These are phyloP conservation scores for Salvia splendens DNA, from an alignment of 257 asterid species.

Conservation along the genomic window DNA sequence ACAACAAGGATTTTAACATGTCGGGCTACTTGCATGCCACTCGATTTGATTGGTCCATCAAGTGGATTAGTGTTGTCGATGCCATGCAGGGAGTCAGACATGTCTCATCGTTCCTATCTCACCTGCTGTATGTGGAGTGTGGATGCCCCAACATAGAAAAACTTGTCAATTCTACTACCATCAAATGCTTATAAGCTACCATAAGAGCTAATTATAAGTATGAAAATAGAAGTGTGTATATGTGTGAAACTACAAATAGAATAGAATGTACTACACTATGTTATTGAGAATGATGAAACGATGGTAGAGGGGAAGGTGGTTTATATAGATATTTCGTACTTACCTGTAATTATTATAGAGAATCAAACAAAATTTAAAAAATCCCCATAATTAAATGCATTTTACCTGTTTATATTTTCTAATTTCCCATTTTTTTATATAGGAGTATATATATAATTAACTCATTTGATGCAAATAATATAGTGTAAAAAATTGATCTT, in stretches of 20 bases:
- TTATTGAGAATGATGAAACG: no score
- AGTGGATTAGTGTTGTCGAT: conserved; percentile 8
- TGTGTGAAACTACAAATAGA: no score
- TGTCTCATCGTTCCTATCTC: conserved; percentile 12
- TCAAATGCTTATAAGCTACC: no score
- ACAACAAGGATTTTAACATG: conserved; percentile 2
- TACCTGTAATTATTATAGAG: no score
- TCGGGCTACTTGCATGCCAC: conserved; percentile 32
- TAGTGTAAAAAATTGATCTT: neutral
- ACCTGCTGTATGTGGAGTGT: neutral
- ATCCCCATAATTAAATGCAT: no score
- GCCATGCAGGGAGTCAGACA: conserved; percentile 5
- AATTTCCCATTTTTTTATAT: neutral
- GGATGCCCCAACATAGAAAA: neutral
- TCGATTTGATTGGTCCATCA: conserved; percentile 26
- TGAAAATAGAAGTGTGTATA: no score
- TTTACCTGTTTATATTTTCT: no score
- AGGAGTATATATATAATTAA: neutral
- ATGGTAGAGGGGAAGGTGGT: no score
- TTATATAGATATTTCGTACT: no score
- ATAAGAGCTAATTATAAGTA: no score
- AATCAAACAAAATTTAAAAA: no score
- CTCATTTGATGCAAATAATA: neutral
- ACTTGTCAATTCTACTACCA: neutral
- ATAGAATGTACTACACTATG: no score